Conservation (phyloP, 495 filamentous ascomycete species). For the Xylaria intraflava region DNA sequence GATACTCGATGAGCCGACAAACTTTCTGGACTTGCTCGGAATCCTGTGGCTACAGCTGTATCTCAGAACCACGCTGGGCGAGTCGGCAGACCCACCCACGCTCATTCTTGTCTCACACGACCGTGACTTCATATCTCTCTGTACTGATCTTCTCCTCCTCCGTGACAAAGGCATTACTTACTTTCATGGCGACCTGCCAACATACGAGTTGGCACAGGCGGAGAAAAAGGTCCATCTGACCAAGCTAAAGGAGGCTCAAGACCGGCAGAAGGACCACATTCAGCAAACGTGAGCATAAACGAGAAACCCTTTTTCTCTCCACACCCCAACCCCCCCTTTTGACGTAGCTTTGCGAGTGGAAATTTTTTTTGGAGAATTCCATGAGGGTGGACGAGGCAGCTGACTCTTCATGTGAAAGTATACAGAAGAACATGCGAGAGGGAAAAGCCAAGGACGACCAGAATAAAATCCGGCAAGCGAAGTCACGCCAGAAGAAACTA, state of each 20-base stretch:
- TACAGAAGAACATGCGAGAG: constrained; percentile 59
- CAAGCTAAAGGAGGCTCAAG: constrained; percentile 74
- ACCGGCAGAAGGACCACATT: constrained; percentile 68
- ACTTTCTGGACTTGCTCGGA: constrained; percentile 74
- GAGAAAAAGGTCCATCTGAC: constrained; percentile 57
- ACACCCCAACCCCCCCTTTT: background rate
- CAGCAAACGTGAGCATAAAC: constrained; percentile 47
- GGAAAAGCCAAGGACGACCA: constrained; percentile 69
- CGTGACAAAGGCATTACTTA: constrained; percentile 58
- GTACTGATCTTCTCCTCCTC: constrained; percentile 69
- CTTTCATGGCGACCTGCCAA: constrained; percentile 63
- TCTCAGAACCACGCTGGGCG: constrained; percentile 40
- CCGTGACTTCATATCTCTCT: constrained; percentile 63
- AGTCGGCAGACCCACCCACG: constrained; percentile 40
- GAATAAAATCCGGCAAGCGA: constrained; percentile 72
- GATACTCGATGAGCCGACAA: constrained; percentile 83
- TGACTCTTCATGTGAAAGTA: constrained; percentile 18
- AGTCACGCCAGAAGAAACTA: constrained; percentile 71
- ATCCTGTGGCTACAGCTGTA: constrained; percentile 77
- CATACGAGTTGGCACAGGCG: constrained; percentile 60
- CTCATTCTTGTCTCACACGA: constrained; percentile 76
- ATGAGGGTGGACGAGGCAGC: background rate
- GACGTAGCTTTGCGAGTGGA: background rate
- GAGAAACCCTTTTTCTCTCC: background rate
- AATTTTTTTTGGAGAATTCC: background rate